These are phyloP conservation scores for Penicillium angulare DNA, from an alignment of 495 filamentous ascomycete species.

Conservation along the genomic window DNA sequence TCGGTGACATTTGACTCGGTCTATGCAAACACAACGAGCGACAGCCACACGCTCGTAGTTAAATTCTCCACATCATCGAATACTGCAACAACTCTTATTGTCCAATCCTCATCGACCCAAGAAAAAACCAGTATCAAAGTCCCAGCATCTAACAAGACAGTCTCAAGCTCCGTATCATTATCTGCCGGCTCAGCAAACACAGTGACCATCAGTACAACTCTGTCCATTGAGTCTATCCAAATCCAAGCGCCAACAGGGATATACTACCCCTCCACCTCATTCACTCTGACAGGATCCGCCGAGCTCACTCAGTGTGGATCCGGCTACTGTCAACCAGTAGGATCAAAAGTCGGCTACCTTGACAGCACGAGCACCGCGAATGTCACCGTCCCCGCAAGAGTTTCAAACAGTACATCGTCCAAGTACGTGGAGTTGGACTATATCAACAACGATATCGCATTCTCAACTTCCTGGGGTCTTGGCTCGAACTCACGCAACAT, in stretches of 20 bases:
- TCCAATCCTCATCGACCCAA: background rate
- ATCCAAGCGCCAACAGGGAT: constrained; percentile 24
- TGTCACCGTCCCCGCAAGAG: constrained; percentile 22
- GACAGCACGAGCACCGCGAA: constrained; percentile 17
- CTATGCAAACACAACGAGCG: constrained; percentile 38
- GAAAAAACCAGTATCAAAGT: background rate
- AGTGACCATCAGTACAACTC: constrained; percentile 21
- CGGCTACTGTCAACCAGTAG: constrained; percentile 35
- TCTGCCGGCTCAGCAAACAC: constrained; percentile 32
- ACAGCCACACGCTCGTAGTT: constrained; percentile 27
- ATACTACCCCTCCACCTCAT: constrained; percentile 39
- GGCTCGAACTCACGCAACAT: constrained; percentile 48
- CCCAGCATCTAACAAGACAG: constrained; percentile 7
- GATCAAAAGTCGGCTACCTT: constrained; percentile 37
- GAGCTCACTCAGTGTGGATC: constrained; percentile 26
- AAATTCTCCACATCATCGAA: constrained; percentile 12
- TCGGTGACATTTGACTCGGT: constrained; percentile 29
- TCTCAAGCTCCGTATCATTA: constrained; percentile 21
- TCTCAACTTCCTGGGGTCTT: constrained; percentile 38
- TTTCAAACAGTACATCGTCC: background rate
- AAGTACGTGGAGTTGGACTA: constrained; percentile 48
- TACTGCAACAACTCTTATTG: background rate
- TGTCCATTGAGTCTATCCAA: constrained; percentile 11
- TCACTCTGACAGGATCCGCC: constrained; percentile 33
- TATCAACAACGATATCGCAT: constrained; percentile 52